Conservation (phyloP, 2,329 filamentous ascomycete species). For the Emmonsia crescens region DNA sequence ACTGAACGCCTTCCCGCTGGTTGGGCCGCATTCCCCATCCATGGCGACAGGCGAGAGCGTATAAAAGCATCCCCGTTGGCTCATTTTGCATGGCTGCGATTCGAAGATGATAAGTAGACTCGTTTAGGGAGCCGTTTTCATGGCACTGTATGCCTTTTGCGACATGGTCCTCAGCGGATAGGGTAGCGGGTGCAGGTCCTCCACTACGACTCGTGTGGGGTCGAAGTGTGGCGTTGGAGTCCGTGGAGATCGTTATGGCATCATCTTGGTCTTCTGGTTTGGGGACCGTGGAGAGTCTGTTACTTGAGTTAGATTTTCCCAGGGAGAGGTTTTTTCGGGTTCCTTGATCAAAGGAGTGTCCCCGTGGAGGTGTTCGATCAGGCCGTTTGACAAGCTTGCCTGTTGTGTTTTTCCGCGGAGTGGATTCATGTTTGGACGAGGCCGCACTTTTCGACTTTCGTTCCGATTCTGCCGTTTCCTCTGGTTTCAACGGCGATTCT, state of each 20-base stretch:
- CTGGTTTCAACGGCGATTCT: slow-evolving; percentile 15
- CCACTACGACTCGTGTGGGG: slow-evolving; percentile 26
- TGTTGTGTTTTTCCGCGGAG: background rate
- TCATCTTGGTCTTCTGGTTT: slow-evolving; percentile 24
- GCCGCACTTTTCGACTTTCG: background rate
- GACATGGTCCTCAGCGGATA: slow-evolving; percentile 68
- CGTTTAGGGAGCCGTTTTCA: slow-evolving; percentile 73
- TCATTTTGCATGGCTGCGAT: slow-evolving; percentile 76
- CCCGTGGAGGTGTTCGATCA: slow-evolving; percentile 1
- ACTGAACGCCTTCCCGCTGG: slow-evolving; percentile 77
- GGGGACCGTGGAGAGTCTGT: background rate
- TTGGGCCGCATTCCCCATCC: slow-evolving; percentile 97
- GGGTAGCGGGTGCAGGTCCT: slow-evolving; percentile 10
- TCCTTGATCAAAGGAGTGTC: slow-evolving; percentile 11
- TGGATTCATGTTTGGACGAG: background rate
- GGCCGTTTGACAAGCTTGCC: background rate
- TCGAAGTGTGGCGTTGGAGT: slow-evolving; percentile 53
- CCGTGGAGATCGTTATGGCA: slow-evolving; percentile 45
- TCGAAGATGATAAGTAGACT: slow-evolving; percentile 92
- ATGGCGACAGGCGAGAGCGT: slow-evolving; percentile 87
- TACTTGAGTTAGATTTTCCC: slow-evolving; percentile 1
- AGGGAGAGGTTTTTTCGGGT: slow-evolving; percentile 3
- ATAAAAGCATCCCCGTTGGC: slow-evolving; percentile 90
- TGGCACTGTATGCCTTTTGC: slow-evolving; percentile 83
- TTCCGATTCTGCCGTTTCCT: slow-evolving; percentile 3